A percentile compares a stretch with the other conserved stretches of the same genome.
Conservation (phyloP, 148 eudicot genomes). For the Nepenthes mirabilis region DNA sequence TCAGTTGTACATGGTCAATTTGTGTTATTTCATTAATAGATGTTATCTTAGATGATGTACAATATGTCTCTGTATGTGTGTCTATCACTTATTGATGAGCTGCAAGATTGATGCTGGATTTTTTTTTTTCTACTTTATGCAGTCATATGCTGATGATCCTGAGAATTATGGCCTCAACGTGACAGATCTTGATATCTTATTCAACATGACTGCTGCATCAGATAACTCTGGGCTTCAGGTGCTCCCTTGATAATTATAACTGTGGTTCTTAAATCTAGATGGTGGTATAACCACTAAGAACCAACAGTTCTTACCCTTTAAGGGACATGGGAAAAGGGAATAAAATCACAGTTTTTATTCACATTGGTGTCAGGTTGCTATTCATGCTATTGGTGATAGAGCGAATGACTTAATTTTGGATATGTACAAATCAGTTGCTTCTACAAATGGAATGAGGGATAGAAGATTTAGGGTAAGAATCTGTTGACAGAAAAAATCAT, state of each 20-base stretch:
- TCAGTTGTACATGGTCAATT: too few species aligned
- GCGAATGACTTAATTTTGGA: constrained; percentile 86
- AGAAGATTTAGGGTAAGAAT: constrained; percentile 73
- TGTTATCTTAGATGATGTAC: too few species aligned
- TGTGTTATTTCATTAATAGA: too few species aligned
- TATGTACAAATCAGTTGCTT: constrained; percentile 61
- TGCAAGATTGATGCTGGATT: background rate
- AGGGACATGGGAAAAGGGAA: background rate
- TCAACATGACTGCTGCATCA: constrained; percentile 50
- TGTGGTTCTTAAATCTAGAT: background rate
- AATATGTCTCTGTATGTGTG: too few species aligned
- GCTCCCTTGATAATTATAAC: constrained; percentile 4
- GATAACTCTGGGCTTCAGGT: constrained; percentile 88
- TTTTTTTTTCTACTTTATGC: constrained; percentile 8
- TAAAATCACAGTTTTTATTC: background rate
- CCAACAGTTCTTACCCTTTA: too few species aligned
- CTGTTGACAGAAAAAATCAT: too few species aligned
- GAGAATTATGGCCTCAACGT: constrained; percentile 70
- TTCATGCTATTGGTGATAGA: constrained; percentile 93
- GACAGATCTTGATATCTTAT: constrained; percentile 45
- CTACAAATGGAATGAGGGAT: constrained; percentile 60
- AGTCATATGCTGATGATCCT: constrained; percentile 85
- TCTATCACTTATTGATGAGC: background rate
- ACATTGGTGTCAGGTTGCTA: constrained; percentile 49
- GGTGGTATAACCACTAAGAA: too few species aligned